Conservation (phyloP, 2,329 filamentous ascomycete species). For the Beauveria brongniartii region DNA sequence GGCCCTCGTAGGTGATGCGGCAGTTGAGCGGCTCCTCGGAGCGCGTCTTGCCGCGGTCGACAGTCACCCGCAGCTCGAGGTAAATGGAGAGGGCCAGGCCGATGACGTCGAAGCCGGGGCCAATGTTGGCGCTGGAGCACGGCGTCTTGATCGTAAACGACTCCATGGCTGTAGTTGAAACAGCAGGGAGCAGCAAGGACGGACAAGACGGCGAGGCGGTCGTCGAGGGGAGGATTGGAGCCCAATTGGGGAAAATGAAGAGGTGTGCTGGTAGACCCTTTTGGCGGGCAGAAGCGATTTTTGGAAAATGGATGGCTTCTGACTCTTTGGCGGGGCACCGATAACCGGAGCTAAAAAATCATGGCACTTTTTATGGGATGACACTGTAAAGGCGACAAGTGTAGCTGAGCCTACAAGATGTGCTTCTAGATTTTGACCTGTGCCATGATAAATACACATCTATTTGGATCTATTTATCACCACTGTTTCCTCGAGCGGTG, state of each 20-base stretch:
- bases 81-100: constrained; percentile 90
- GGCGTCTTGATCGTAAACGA: constrained; percentile 71
- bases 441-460: not conserved
- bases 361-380: not conserved
- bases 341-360: constrained; percentile 5
- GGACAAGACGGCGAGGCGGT: not conserved
- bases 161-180: constrained; percentile 32
- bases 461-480: too few relatives aligned
- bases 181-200: not conserved
- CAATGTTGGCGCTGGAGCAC: constrained; percentile 95
- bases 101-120: constrained; percentile 95
- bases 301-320: not conserved
- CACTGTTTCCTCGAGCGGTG: too few relatives aligned
- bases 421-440: too few relatives aligned
- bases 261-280: not conserved
- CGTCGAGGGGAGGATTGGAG: too few relatives aligned
- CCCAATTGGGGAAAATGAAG: not conserved
- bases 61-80: constrained; percentile 78
- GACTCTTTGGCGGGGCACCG: constrained; percentile 11
- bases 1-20: constrained; percentile 81
- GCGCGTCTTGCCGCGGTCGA: constrained; percentile 49
- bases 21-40: constrained; percentile 70
- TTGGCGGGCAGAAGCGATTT: not conserved
- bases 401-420: not conserved
- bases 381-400: not conserved